These are phyloP conservation scores for Typha latifolia DNA, from an alignment of 176 grass and related monocot species.

Conservation along the genomic window DNA sequence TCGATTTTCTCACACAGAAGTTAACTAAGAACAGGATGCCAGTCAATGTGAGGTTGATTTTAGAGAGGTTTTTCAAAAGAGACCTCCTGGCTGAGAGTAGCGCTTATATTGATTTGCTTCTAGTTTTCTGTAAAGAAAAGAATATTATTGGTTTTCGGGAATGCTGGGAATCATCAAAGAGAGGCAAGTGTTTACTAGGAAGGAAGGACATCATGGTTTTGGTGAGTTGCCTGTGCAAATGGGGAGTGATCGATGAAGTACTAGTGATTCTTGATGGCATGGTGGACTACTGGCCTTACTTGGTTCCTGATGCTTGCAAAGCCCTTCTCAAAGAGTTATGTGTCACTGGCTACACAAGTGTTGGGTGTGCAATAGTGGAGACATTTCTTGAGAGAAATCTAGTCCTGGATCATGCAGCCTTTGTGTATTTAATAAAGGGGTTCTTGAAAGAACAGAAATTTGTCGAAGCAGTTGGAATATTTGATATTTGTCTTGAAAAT, in stretches of 20 bases:
- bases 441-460: conserved; percentile 67
- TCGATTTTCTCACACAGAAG: conserved; percentile 43
- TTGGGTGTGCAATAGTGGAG: conserved; percentile 82
- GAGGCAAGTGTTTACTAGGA: conserved; percentile 43
- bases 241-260: conserved; percentile 63
- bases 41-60: conserved; percentile 36
- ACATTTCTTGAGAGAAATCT: conserved; percentile 49
- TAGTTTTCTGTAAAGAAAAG: conserved; percentile 52
- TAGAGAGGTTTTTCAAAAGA: conserved; percentile 46
- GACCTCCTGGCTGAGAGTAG: conserved; percentile 40
- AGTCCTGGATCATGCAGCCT: conserved; percentile 26
- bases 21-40: conserved; percentile 45
- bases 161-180: conserved; percentile 53
- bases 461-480: conserved; percentile 63
- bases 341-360: conserved; percentile 43
- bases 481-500: conserved; percentile 48
- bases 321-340: conserved; percentile 64
- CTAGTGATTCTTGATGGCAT: conserved; percentile 47
- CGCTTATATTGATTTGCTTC: conserved; percentile 49
- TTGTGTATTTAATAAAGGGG: conserved; percentile 54
- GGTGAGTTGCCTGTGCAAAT: conserved; percentile 48
- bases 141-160: conserved; percentile 57
- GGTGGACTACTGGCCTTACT: conserved; percentile 23
- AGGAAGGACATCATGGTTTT: conserved; percentile 36
- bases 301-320: conserved; percentile 33